Evolutionary conservation across 73 alveolate species (phyloP).

Genomic region (Paramecium caudatum): DNA sequence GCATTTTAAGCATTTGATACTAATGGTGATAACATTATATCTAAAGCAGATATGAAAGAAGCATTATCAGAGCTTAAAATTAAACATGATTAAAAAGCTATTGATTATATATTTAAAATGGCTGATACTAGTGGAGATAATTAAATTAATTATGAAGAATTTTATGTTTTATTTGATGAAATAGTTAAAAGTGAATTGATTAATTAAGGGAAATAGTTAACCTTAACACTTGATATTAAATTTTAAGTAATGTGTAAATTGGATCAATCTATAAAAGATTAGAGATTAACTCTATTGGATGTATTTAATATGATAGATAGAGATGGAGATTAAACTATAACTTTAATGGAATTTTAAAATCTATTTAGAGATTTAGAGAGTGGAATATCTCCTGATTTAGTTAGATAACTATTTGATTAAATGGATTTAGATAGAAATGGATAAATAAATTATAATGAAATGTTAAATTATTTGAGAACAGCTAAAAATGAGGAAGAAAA

Average conservation of each 20-base stretch:
- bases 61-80: slow-evolving; percentile 15
- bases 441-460: slow-evolving; percentile 64
- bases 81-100: slow-evolving; percentile 35
- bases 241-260: slow-evolving; percentile 45
- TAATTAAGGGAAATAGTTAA: slow-evolving; percentile 25
- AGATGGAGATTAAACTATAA: slow-evolving; percentile 53
- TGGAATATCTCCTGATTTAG: slow-evolving; percentile 26
- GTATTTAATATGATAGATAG: slow-evolving; percentile 65
- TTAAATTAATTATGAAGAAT: slow-evolving; percentile 66
- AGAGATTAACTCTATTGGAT: slow-evolving; percentile 56
- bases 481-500: slow-evolving; percentile 69
- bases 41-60: slow-evolving; percentile 67
- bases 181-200: slow-evolving; percentile 64
- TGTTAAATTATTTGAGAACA: slow-evolving; percentile 61
- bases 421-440: slow-evolving; percentile 75
- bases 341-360: slow-evolving; percentile 19
- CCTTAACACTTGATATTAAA: slow-evolving; percentile 5
- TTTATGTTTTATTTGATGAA: slow-evolving; percentile 71
- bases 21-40: slow-evolving; percentile 60
- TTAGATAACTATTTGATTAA: slow-evolving; percentile 64
- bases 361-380: slow-evolving; percentile 37
- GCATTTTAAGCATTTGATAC: slow-evolving; percentile 75
- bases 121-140: slow-evolving; percentile 77
- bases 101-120: slow-evolving; percentile 72
- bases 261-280: slow-evolving; percentile 61